Evolutionary conservation across 2,329 filamentous ascomycete genomes (phyloP).

Genomic region (Sclerotinia borealis): DNA sequence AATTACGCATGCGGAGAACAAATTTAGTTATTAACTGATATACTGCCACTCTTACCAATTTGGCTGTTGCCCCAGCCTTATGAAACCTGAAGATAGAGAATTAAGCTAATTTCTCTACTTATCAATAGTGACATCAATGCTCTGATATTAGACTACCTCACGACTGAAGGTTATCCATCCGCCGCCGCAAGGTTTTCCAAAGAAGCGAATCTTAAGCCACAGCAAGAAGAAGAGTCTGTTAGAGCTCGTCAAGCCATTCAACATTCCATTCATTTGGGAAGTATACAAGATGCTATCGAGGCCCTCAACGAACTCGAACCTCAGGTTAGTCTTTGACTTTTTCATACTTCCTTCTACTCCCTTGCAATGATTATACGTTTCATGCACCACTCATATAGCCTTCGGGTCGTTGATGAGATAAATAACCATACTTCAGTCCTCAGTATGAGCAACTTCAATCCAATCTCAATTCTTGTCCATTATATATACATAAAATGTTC

Average conservation of each 20-base stretch:
- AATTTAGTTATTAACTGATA: conserved; percentile 74
- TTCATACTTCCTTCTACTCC: conserved; percentile 16
- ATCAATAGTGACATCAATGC: conserved; percentile 80
- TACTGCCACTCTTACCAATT: conserved; percentile 19
- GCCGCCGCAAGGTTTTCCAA: conserved; percentile 90
- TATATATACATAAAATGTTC: neutral
- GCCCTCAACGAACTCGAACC: conserved; percentile 85
- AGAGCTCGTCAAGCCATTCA: conserved; percentile 75
- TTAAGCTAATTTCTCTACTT: neutral
- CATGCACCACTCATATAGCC: conserved; percentile 99
- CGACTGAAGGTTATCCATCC: conserved; percentile 88
- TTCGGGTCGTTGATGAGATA: conserved; percentile 87
- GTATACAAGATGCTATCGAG: conserved; percentile 80
- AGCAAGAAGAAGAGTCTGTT: conserved; percentile 67
- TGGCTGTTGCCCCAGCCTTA: neutral
- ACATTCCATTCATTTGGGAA: conserved; percentile 75
- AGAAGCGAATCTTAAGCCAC: conserved; percentile 80
- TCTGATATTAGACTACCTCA: conserved; percentile 93
- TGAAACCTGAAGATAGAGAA: neutral
- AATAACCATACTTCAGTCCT: conserved; percentile 70
- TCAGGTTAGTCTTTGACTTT: conserved; percentile 59
- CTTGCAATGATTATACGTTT: conserved; percentile 88
- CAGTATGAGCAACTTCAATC: conserved; percentile 63
- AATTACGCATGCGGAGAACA: conserved; percentile 77
- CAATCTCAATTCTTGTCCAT: conserved; percentile 10